Base-by-base conservation (phyloP, 768 basidiomycete species). In the Tephrocybe sp. region DNA sequence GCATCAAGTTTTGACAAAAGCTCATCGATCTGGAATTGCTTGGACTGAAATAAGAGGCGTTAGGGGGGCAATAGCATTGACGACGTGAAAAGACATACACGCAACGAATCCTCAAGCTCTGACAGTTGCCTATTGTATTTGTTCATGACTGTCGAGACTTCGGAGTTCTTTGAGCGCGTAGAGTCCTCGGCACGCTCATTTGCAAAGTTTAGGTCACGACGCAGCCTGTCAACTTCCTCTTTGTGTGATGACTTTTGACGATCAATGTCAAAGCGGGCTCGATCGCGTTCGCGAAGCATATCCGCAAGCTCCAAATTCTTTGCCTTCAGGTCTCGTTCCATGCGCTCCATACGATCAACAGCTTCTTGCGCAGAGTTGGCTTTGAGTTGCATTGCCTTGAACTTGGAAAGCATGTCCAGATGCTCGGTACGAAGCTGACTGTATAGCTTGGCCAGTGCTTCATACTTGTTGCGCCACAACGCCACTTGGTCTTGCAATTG, bases 311-410 rank as follows among this genome's bases (percentile, higher is more conserved):
- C 97, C 49, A 99, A 70, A 64, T 98, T 99, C 80, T 99, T 99
- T n/a, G 91, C 79, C 72, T 98, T 99, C 60, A 98, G 75, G 65
- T 99, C 97, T 31, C 94, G 78, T 66, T 99, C 97, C 94, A 98
- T 98, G 51, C 95, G 78, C 68, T 98, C 97, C 94, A 99, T 98
- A 58, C 86, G 86, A 67, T 99, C 96, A 39, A 98, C 88, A 23
- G 95, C 91, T 69, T 98, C 97, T 67, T 98, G 96, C 0, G 97
- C 95, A 32, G 95, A 97, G 64, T 95, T 97, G 14, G 97, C 97
- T 67, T 97, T 98, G 55, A 98, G 80, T 65, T 98, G 95, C 80
- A 98, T 82, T 58, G 90, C 87, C 75, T 98, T 99, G 79, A 90
- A 95, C 71, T 96, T 98, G 56, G 88, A 82, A 47, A 99, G 82